phyloP scores from a whole-genome alignment of 345 rosid genomes.

The Citrus sp. region DNA sequence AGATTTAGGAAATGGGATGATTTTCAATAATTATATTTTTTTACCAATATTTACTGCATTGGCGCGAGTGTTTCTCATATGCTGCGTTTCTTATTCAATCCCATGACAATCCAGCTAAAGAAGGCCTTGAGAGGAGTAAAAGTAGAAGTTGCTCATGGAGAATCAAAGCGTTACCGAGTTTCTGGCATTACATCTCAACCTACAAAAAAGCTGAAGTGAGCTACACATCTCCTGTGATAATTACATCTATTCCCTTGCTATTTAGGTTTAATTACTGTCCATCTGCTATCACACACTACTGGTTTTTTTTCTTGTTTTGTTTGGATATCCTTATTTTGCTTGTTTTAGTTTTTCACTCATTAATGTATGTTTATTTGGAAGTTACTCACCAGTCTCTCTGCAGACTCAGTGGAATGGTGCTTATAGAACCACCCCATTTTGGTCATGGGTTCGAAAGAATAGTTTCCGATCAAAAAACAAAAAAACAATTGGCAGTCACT shows the following conservation, averaged over 20 bases:
- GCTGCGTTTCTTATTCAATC: background rate
- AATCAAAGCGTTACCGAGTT: slow-evolving; percentile 36
- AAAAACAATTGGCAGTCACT: background rate
- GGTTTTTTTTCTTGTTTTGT: background rate
- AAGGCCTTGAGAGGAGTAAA: slow-evolving; percentile 47
- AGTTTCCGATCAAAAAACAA: no score
- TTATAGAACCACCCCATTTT: no score
- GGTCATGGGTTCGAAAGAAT: no score
- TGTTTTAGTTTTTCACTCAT: background rate
- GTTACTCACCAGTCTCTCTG: no score
- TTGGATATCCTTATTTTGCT: background rate
- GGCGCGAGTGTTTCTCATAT: background rate
- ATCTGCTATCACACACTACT: background rate
- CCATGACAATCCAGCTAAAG: slow-evolving; percentile 36
- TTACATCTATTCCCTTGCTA: background rate
- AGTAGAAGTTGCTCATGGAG: slow-evolving; percentile 32
- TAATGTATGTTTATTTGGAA: background rate
- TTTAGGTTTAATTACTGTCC: background rate
- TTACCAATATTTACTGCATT: background rate
- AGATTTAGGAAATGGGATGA: background rate
- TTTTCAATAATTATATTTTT: background rate
- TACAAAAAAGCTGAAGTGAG: slow-evolving; percentile 44
- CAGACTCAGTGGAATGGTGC: no score
- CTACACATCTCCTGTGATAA: background rate
- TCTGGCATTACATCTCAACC: slow-evolving; percentile 54